phyloP scores from a whole-genome alignment of 108 stramenopile genomes.

The Cyclotella sp. region DNA sequence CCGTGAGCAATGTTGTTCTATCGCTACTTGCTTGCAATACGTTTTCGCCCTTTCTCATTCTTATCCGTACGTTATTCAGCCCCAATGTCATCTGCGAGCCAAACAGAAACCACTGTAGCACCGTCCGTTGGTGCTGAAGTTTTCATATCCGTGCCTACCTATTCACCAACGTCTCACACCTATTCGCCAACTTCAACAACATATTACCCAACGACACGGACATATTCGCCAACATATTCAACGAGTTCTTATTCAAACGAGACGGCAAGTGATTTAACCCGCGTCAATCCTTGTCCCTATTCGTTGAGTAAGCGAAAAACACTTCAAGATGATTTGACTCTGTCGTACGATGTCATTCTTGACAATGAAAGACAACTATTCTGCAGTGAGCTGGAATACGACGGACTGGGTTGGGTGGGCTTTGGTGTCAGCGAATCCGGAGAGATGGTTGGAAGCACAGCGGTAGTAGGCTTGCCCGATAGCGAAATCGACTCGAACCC shows the following conservation, averaged over 20 bases:
- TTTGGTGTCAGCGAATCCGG: slow-evolving; percentile 27
- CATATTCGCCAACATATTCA: slow-evolving; percentile 9
- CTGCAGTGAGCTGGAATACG: slow-evolving; percentile 12
- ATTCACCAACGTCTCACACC: no score
- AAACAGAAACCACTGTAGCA: no score
- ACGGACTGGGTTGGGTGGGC: slow-evolving; percentile 39
- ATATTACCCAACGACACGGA: background rate
- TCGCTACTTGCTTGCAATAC: no score
- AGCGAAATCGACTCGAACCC: slow-evolving; percentile 5
- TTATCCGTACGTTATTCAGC: no score
- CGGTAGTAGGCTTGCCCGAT: slow-evolving; percentile 32
- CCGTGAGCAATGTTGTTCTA: no score
- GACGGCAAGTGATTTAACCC: background rate
- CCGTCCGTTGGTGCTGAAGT: no score
- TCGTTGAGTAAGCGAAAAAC: slow-evolving; percentile 2
- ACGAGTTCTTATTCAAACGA: background rate
- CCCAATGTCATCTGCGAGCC: no score
- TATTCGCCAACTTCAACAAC: background rate
- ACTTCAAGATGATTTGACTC: slow-evolving; percentile 19
- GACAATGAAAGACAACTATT: slow-evolving; percentile 3
- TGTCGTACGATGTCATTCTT: slow-evolving; percentile 14
- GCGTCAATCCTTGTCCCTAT: slow-evolving; percentile 5
- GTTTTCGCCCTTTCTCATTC: no score
- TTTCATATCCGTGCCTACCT: no score
- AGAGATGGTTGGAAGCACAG: slow-evolving; percentile 33